These are phyloP conservation scores for Fraxinus baroniana DNA, from an alignment of 305 asterid genomes.

Conservation along the genomic window DNA sequence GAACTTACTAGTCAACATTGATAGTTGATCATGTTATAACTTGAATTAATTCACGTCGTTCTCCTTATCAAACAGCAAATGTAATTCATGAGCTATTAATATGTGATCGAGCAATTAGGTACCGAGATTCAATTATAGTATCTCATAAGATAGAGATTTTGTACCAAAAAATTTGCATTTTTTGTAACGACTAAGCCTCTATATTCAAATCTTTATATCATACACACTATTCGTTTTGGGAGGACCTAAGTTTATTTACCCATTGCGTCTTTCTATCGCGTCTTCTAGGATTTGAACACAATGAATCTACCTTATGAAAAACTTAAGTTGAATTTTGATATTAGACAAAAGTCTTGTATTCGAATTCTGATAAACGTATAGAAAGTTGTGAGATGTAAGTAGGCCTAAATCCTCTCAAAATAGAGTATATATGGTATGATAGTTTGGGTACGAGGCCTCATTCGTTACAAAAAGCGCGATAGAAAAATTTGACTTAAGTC, in stretches of 20 bases:
- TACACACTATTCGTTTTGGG: background rate
- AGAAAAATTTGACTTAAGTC: background rate
- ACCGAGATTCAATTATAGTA: background rate
- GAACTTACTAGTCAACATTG: background rate
- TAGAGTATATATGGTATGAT: too few species aligned
- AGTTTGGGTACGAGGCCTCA: background rate
- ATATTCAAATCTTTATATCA: too few species aligned
- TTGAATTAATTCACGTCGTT: background rate
- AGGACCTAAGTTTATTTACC: background rate
- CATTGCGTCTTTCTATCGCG: background rate
- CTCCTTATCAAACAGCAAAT: background rate
- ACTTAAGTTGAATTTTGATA: background rate
- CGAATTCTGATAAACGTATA: background rate
- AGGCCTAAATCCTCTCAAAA: too few species aligned
- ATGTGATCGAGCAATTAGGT: background rate
- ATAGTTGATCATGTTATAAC: background rate
- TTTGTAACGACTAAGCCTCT: background rate
- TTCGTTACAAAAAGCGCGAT: background rate
- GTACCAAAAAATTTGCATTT: background rate
- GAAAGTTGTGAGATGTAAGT: too few species aligned
- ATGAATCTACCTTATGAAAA: background rate
- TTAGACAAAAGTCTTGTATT: background rate
- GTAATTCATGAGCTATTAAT: background rate
- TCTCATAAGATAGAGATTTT: background rate
- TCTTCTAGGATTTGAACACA: too few species aligned